Evolutionary conservation across 1,284 basidiomycete species (phyloP), one percentile per base, ranked within the genome.

Genomic region (Cryptococcus hybrid): DNA sequence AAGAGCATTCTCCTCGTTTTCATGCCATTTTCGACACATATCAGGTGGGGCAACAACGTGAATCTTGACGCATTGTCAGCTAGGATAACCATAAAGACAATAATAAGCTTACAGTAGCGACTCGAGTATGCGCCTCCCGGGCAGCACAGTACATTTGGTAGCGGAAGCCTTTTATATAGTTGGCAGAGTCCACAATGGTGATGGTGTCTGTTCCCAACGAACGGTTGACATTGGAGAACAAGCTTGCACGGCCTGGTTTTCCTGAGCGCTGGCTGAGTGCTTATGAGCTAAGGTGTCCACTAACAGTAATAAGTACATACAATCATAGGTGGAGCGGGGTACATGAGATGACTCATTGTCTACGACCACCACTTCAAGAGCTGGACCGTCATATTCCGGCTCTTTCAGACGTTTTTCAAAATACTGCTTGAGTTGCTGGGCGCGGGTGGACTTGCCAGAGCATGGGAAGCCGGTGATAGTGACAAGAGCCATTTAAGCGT

Each of bases 91-190:
- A 12, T 18, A 6, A 5, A 8, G 34, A 40, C 9, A 37, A 24
- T 12, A 38, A 34, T 3, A 13, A 34, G 82, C 90, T 73, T 74
- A 95, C 92, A 52, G 94, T 97, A 71, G 89, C 90, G 6, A 90
- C 87, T 34, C 93, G 82, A 38, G 92, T 81, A 65, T 88, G 89
- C 58, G 88, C 84, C 74, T 98, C 95, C 48, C 93, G 81, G 3
- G 93, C 93, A 0, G 91, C 90, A 71, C 94, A 98, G 78, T 97
- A 97, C 79, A 98, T 88, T 78, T 99, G 95, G 76, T 99, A 99
- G 42, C 95, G 85, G 71, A 93, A 97, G 6, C 91, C 82, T 75
- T 99, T 98, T 83, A 98, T 98, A 77, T 99, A 97, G 71, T 97
- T 95, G 64, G 90, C 84, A 6, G 88, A 86, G 67, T 99, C 95